Evolutionary conservation across 2,329 filamentous ascomycete species (phyloP), one percentile per base, ranked within the genome.

Genomic region (Alternaria consortialis): DNA sequence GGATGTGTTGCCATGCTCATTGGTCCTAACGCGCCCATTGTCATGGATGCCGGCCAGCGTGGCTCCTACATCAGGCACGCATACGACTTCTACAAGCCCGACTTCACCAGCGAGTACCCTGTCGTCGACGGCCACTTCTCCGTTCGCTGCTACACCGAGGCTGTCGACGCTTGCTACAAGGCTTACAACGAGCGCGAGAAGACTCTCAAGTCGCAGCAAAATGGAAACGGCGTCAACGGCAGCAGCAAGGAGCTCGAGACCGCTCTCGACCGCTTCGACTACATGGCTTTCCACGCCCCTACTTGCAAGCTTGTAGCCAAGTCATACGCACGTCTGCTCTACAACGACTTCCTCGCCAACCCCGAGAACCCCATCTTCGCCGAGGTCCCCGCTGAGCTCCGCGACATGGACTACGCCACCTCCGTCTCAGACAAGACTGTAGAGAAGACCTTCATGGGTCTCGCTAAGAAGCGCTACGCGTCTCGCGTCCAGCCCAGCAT

Each of bases 61-160:
- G 83, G 83, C 63, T 81, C 78, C 69, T 85, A 84, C 76, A 80
- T 85, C 70, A 81, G 75, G 64, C 83, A 85, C 73, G 81, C 79
- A 32, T 85, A 85, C 77, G 83, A 85, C 69, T 85, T 85, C 76
- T 85, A 85, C 80, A 85, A 85, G 81, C 80, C 83, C 56, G 83
- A 85, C 66, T 67, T 85, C 60, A 84, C 83, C 61, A 83, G 81
- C 79, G 83, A 85, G 70, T 85, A 85, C 72, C 83, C 83, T 31
- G 74, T 84, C 59, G 83, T 85, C 15, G 83, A 85, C 66, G 83
- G 83, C 46, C 83, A 85, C 36, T 85, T 80, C 78, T 84, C 83
- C 51, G 79, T 84, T 67, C 78, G 81, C 70, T 85, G 83, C 80
- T 85, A 85, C 78, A 83, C 78, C 50, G 82, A 84, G 74, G 82